phyloP scores from a whole-genome alignment of 371 early-diverging fungal genomes.

The Parasitella parasitica region DNA sequence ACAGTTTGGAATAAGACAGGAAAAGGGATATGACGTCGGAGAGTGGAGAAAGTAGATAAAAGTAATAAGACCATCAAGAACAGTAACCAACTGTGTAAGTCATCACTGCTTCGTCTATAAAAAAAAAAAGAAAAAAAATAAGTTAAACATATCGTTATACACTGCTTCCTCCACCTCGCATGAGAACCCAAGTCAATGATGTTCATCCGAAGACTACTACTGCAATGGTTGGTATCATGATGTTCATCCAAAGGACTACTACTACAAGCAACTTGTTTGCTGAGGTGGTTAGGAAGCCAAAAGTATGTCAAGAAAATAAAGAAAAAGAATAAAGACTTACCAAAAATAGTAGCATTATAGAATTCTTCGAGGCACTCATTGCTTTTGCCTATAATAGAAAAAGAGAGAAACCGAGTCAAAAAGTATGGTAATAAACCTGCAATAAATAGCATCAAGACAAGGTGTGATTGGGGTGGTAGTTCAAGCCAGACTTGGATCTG shows the following conservation, averaged over 20 bases:
- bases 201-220: constrained; percentile 5
- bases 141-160: constrained; percentile 4
- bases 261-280: constrained; percentile 4
- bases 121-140: background rate
- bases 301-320: background rate
- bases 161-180: constrained; percentile 7
- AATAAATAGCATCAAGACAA: too few relatives aligned
- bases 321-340: background rate
- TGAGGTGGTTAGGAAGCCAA: background rate
- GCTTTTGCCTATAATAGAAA: constrained; percentile 1
- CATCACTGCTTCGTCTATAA: background rate
- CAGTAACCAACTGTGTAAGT: constrained; percentile 7
- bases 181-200: constrained; percentile 4
- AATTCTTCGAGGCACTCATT: constrained; percentile 1
- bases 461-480: too few relatives aligned
- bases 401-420: background rate
- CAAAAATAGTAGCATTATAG: constrained; percentile 1
- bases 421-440: background rate
- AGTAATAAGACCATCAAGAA: constrained; percentile 9
- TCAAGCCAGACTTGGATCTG: too few relatives aligned
- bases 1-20: constrained; percentile 5
- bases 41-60: constrained; percentile 6
- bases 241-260: constrained; percentile 7
- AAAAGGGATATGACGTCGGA: constrained; percentile 3
- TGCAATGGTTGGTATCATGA: constrained; percentile 6